A percentile compares a stretch with the other conserved stretches of the same genome.
Conservation (phyloP, 148 eudicot species). For the Pharnaceum exiguum region DNA sequence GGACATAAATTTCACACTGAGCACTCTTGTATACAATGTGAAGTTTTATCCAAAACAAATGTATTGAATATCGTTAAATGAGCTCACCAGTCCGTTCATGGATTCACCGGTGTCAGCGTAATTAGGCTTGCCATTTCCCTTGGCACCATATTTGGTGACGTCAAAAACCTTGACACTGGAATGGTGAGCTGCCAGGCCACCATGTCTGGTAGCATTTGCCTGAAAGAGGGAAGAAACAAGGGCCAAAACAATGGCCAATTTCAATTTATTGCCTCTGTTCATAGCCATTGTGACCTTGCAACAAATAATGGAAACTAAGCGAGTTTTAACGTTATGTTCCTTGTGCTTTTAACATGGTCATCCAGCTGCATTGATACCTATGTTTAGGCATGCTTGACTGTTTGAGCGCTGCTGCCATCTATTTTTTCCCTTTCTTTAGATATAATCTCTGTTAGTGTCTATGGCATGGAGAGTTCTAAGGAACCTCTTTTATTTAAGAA, state of each 20-base stretch:
- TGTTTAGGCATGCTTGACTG: no score
- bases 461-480: no score
- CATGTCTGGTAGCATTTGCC: neutral
- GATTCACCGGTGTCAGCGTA: slow-evolving; percentile 14
- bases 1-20: no score
- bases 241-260: neutral
- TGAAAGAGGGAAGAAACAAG: neutral
- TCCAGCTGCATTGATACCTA: no score
- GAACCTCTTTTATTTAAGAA: no score
- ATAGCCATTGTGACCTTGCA: slow-evolving; percentile 22
- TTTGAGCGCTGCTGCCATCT: no score
- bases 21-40: no score
- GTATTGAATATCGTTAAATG: no score
- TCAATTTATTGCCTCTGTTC: neutral
- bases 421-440: no score
- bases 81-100: slow-evolving; percentile 25
- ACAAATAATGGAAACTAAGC: neutral
- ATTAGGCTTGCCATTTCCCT: slow-evolving; percentile 28
- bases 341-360: no score
- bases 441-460: no score
- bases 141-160: slow-evolving; percentile 36
- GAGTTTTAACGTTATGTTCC: neutral
- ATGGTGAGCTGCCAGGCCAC: slow-evolving; percentile 9
- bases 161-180: slow-evolving; percentile 15
- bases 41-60: no score